Conservation (phyloP, 371 early-diverging fungal genomes). For the Rhizopus arrhizus region DNA sequence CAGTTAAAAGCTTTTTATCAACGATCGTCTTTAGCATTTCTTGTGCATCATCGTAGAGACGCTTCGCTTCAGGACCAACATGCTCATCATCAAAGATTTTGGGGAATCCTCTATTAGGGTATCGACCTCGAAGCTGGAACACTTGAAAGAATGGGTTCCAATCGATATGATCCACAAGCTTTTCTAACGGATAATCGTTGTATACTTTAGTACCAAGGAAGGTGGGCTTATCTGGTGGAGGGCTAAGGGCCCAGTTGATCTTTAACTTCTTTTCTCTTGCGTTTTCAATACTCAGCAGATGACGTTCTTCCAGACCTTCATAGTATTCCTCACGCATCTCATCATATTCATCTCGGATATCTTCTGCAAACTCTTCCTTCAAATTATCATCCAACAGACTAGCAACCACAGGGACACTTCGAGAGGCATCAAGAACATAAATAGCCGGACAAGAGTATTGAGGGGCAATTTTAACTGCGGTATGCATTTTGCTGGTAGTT, state of each 20-base stretch:
- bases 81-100: conserved; percentile 92
- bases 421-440: conserved; percentile 81
- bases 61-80: conserved; percentile 90
- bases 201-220: conserved; percentile 82
- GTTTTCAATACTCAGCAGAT: conserved; percentile 66
- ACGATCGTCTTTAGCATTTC: conserved; percentile 79
- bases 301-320: conserved; percentile 84
- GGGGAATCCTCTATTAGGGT: conserved; percentile 94
- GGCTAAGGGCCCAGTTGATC: conserved; percentile 68
- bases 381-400: conserved; percentile 76
- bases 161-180: conserved; percentile 79
- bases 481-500: conserved; percentile 93
- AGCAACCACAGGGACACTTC: conserved; percentile 80
- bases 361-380: conserved; percentile 80
- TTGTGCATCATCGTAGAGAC: conserved; percentile 83
- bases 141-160: conserved; percentile 98
- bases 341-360: conserved; percentile 89
- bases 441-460: conserved; percentile 72
- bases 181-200: conserved; percentile 71
- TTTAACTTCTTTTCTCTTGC: conserved; percentile 65
- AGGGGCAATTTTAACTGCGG: conserved; percentile 94
- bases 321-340: conserved; percentile 93
- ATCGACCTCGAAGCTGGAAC: conserved; percentile 92
- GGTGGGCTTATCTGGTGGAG: conserved; percentile 72
- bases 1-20: conserved; percentile 66